Percentiles rank a stretch among this genome's conserved stretches.
These are phyloP conservation scores for Pyrenochaeta sp. DNA, from an alignment of 2,329 filamentous ascomycete genomes.

Conservation along the genomic window DNA sequence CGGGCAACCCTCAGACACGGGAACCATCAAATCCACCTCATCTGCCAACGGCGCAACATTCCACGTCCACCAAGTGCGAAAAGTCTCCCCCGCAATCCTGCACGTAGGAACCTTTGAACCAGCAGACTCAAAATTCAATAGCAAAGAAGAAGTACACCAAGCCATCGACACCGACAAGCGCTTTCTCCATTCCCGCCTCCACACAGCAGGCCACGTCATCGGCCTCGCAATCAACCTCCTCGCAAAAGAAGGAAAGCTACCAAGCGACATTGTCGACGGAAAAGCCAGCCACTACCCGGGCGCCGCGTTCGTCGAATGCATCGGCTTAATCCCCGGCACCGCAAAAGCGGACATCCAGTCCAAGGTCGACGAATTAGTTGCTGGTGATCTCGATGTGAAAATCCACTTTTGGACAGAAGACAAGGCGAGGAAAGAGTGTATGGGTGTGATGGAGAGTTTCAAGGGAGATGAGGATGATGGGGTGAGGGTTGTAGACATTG, in stretches of 20 bases:
- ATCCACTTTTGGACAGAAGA: slow-evolving; percentile 74
- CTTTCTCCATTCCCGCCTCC: slow-evolving; percentile 70
- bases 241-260: slow-evolving; percentile 53
- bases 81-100: slow-evolving; percentile 64
- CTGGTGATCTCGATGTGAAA: slow-evolving; percentile 48
- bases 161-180: slow-evolving; percentile 68
- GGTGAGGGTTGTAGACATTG: slow-evolving; percentile 72
- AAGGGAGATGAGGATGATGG: slow-evolving; percentile 39
- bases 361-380: slow-evolving; percentile 67
- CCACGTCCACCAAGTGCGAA: slow-evolving; percentile 65
- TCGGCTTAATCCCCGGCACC: slow-evolving; percentile 68
- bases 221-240: slow-evolving; percentile 72
- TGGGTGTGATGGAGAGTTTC: slow-evolving; percentile 52
- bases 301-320: slow-evolving; percentile 72
- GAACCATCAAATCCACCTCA: slow-evolving; percentile 57
- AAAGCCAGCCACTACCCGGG: slow-evolving; percentile 78
- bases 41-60: slow-evolving; percentile 50
- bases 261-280: slow-evolving; percentile 65
- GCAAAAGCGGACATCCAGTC: slow-evolving; percentile 62
- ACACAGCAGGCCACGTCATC: slow-evolving; percentile 78
- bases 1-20: slow-evolving; percentile 75
- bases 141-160: slow-evolving; percentile 60
- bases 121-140: background rate
- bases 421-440: slow-evolving; percentile 59
- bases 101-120: slow-evolving; percentile 69